Base-by-base conservation (phyloP, 345 rosid species). In the Citrus mangshanensis region DNA sequence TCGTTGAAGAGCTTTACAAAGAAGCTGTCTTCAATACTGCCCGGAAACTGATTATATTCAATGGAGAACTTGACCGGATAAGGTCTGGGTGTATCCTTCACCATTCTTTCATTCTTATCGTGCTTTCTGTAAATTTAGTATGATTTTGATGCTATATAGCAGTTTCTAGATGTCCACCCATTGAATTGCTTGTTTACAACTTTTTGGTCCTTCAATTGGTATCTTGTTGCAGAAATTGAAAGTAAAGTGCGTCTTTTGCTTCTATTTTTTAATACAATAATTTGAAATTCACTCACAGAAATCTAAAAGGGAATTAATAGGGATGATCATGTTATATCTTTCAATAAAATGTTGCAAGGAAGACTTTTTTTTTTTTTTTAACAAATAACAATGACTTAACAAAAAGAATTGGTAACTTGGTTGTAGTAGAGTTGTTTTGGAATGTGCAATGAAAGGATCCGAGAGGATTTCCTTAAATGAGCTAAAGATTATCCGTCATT, bases 61-160 rank as follows among this genome's bases (percentile, higher is more conserved):
- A 95, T 16, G 95, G 98, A 37, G 98, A 95, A 81, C 97, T 95
- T 38, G 98, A 95, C 82, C 97, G 98, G 13, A 95, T 95, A 79
- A 81, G 98, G 80, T 95, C 98, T 10, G 98, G 98, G 34, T 95
- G 98, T 93, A 93, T 93, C 98, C 98, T 95, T 87, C 59, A 30
- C 59, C 46, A 68, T 35, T 18, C 16, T 68, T 28, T 8, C 63
- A 37, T 77, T 14, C 2, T 72, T 54, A 49, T 34, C 4, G 3
- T 5, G 0, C 5, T 25, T 68, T 22, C 19, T 60, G 38, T 27
- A 38, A 16, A 7, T 28, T 73, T 37, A 38, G 18, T 38, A 0
- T 18, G 35, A 38, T 37, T 72, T 72, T 72, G 62, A 73, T 37
- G 30, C 56, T 54, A 12, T 27, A 7, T 51, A 14, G 16, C 16